A percentile compares a stretch with the other conserved stretches of the same genome.
Evolutionary conservation across 83 land plant genomes (phyloP).

Genomic region (Picea abies): DNA sequence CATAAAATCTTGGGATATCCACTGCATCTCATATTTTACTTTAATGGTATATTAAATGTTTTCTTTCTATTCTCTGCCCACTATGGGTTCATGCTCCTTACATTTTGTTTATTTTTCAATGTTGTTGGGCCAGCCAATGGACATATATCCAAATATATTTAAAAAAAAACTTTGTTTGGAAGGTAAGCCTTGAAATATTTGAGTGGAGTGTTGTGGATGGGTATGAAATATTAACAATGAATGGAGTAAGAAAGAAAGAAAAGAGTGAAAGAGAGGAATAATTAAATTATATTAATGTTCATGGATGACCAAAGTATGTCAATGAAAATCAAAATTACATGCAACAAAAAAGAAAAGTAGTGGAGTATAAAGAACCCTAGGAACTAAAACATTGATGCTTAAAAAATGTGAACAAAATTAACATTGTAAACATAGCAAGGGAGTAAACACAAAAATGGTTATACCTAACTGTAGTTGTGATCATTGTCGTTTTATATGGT

Average conservation of each 20-base stretch:
- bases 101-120: not conserved
- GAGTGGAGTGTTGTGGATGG: not conserved
- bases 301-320: too few relatives aligned
- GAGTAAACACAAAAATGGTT: not conserved
- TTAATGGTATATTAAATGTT: not conserved
- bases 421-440: too few relatives aligned
- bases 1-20: not conserved
- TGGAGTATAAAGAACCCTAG: too few relatives aligned
- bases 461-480: not conserved
- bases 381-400: too few relatives aligned
- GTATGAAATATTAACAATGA: too few relatives aligned
- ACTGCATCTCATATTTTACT: not conserved
- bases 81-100: not conserved
- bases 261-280: too few relatives aligned
- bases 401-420: too few relatives aligned
- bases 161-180: conserved; percentile 31
- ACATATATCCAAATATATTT: conserved; percentile 40
- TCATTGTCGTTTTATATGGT: not conserved
- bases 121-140: conserved; percentile 39
- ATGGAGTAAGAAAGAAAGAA: too few relatives aligned
- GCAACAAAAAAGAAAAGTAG: too few relatives aligned
- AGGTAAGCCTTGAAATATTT: conserved; percentile 15
- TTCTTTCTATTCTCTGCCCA: not conserved
- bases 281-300: too few relatives aligned
- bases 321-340: too few relatives aligned